Base-by-base conservation (phyloP, 371 early-diverging fungal genomes). In the Rhizopus microsporus region DNA sequence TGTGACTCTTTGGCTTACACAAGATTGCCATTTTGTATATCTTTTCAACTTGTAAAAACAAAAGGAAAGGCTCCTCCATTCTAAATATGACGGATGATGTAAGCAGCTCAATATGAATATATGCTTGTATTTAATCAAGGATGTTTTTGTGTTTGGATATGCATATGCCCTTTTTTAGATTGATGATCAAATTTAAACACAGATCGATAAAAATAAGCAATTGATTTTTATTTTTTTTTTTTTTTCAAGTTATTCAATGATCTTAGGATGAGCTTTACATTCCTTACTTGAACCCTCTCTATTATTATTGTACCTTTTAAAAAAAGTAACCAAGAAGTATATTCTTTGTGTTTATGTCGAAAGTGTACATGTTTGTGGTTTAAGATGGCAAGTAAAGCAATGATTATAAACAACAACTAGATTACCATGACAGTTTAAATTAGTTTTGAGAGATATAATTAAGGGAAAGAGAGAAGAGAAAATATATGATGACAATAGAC, bases 231-330 rank as follows among this genome's bases (percentile, higher is more conserved):
- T 32, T 13, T 29, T 23, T 47, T 30, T 32, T 12, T 23, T 23
- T 47, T 23, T 9, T 47, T 3, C 8, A 2, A 13, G 8, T 23
- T 30, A 29, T 47, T 8, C 48, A 12, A n/a, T 47, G 32, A 23
- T 47, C 32, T 32, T 47, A 30, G 48, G 31, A 29, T 32, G 48
- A 32, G 48, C 29, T 30, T 30, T 47, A 47, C n/a, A 13, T 44
- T 39, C 39, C 43, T 56, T 51, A 56, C 45, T 31, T 52, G 51
- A 43, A 39, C 50, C 53, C 33, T 55, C 44, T 58, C 42, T 42
- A 35, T 40, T 46, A 31, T 54, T 43, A 37, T 13, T 17, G 13
- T 13, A 10, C 38, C 38, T 43, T 7, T 43, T 23, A 2, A 23
- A 23, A 23, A 23, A 23, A 23, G n/a, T 23, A 23, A 23, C 23